Evolutionary conservation across 2,329 filamentous ascomycete species (phyloP).

Genomic region (Phoma sp.): DNA sequence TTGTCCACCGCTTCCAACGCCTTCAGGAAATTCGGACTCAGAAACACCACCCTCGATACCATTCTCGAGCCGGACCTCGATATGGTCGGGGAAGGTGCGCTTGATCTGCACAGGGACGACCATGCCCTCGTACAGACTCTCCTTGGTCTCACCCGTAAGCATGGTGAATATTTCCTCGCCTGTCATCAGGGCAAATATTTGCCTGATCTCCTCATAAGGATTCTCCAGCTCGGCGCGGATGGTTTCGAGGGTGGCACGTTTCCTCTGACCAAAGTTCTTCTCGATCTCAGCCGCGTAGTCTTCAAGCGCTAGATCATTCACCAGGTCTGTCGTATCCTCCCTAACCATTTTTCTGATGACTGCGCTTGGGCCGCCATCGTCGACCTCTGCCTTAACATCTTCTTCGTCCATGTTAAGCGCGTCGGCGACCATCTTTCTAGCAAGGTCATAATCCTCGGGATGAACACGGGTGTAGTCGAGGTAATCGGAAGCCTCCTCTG

Average conservation of each 20-base stretch:
- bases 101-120: constrained; percentile 88
- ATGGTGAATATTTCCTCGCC: constrained; percentile 91
- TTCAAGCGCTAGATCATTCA: constrained; percentile 94
- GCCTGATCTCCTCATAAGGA: constrained; percentile 91
- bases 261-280: constrained; percentile 89
- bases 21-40: constrained; percentile 78
- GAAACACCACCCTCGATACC: constrained; percentile 90
- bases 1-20: constrained; percentile 58
- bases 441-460: constrained; percentile 97
- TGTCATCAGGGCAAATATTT: constrained; percentile 72
- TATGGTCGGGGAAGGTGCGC: constrained; percentile 87
- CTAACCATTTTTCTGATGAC: constrained; percentile 95
- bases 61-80: constrained; percentile 91
- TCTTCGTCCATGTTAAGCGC: constrained; percentile 96
- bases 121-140: constrained; percentile 87
- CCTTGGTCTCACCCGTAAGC: constrained; percentile 89
- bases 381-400: constrained; percentile 92
- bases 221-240: constrained; percentile 92
- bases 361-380: constrained; percentile 86
- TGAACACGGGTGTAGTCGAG: constrained; percentile 97
- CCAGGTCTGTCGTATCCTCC: constrained; percentile 90
- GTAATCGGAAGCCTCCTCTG: constrained; percentile 82
- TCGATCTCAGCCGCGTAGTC: constrained; percentile 97
- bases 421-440: constrained; percentile 97
- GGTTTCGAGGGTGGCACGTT: constrained; percentile 93